Percentiles rank a stretch among this genome's conserved stretches.
These are phyloP conservation scores for Pseudoturritis turrita DNA, from an alignment of 345 rosid species.

Conservation along the genomic window DNA sequence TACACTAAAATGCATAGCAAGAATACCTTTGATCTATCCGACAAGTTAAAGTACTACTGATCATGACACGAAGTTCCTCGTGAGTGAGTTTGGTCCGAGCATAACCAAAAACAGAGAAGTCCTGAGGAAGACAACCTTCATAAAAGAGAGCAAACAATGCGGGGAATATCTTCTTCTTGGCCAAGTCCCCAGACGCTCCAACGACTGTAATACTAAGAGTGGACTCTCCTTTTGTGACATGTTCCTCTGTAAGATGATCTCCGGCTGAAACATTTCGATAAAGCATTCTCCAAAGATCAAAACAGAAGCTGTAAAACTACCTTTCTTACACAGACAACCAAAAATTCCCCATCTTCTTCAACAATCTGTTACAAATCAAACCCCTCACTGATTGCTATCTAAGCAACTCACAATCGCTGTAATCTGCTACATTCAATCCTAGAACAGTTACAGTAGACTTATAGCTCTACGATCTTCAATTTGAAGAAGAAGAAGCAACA, in stretches of 20 bases:
- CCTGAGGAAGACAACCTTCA: constrained; percentile 73
- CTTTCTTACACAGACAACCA: too few species aligned
- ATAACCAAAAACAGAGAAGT: constrained; percentile 73
- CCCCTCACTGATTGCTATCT: neutral
- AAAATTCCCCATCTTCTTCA: too few species aligned
- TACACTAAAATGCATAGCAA: neutral
- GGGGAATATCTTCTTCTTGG: constrained; percentile 89
- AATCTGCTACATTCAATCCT: neutral
- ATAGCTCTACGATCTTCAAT: too few species aligned
- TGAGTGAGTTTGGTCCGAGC: constrained; percentile 72
- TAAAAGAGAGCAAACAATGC: constrained; percentile 88
- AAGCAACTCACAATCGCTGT: neutral
- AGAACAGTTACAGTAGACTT: neutral
- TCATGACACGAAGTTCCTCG: constrained; percentile 70
- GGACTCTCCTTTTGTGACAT: constrained; percentile 30
- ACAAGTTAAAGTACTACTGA: constrained; percentile 74
- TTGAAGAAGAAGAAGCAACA: too few species aligned
- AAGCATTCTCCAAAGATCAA: neutral
- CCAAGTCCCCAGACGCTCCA: constrained; percentile 96
- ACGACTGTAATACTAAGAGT: constrained; percentile 79
- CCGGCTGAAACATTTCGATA: constrained; percentile 34
- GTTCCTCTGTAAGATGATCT: constrained; percentile 36
- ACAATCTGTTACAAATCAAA: neutral
- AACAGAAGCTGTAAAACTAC: neutral
- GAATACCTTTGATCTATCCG: constrained; percentile 76